These are phyloP conservation scores for Xylaria longipes DNA, from an alignment of 495 filamentous ascomycete species.

Conservation along the genomic window DNA sequence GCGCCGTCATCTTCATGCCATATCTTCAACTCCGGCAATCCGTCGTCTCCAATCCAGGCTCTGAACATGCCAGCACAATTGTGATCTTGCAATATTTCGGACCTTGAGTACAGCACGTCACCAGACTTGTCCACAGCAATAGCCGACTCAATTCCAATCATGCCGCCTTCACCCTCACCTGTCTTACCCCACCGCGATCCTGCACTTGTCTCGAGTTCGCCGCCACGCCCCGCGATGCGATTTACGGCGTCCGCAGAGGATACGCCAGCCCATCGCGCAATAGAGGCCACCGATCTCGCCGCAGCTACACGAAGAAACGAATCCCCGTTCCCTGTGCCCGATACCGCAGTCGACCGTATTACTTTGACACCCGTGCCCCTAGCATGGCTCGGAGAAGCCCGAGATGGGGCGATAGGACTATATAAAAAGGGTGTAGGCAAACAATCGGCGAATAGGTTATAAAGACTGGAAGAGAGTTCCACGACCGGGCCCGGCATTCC, in stretches of 20 bases:
- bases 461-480: constrained; percentile 47
- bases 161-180: constrained; percentile 83
- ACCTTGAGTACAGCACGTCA: constrained; percentile 47
- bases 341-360: constrained; percentile 70
- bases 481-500: constrained; percentile 43
- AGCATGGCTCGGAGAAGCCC: neutral
- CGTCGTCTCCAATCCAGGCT: constrained; percentile 73
- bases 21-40: constrained; percentile 66
- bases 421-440: constrained; percentile 52
- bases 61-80: constrained; percentile 94
- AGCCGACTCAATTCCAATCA: constrained; percentile 81
- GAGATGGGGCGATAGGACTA: constrained; percentile 31
- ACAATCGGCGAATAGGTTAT: constrained; percentile 58
- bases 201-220: constrained; percentile 78
- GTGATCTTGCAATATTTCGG: constrained; percentile 70
- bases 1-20: constrained; percentile 52
- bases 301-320: constrained; percentile 82
- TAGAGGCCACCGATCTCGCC: constrained; percentile 72
- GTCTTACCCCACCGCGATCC: constrained; percentile 76
- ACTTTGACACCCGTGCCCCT: constrained; percentile 20
- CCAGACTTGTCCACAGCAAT: constrained; percentile 51
- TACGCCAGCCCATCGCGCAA: constrained; percentile 64
- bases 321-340: constrained; percentile 90
- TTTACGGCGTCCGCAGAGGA: constrained; percentile 59
- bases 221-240: constrained; percentile 70